Evolutionary conservation across 1,139 yeast genomes (phyloP), one percentile per base, ranked within the genome.

Genomic region (Kodamaea alishanica): DNA sequence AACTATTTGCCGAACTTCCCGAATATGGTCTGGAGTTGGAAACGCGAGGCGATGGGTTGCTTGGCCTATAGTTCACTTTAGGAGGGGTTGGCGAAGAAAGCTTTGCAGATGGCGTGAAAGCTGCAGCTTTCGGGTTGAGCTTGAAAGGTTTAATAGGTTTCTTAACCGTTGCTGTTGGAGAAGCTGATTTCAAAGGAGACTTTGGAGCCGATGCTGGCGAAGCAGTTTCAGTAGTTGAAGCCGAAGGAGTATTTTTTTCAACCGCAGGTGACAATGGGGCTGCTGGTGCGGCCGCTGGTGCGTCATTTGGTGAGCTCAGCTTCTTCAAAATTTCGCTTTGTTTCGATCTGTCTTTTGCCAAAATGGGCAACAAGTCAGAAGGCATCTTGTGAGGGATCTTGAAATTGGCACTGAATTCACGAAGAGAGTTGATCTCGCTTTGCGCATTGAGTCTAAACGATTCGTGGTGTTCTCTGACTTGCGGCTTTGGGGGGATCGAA

Each of bases 331-430:
- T 79, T 54, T 81, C 84, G 44, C 78, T 79, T 55, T 80, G 87
- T 54, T 79, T 81, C 24, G 61, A 58, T 54, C 78, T 80, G 52
- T 81, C 87, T 56, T 83, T 84, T 6, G 90, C 69, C 33, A 84
- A 67, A 28, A 85, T 82, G 4, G 95, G 92, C 45, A 84, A 70
- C 54, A 87, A 70, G 56, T 88, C 96, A 27, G 77, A 58, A 5
- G 96, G 96, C 53, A 82, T 72, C 45, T 79, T 79, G 47, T 79
- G 78, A 3, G 87, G 87, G 24, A 88, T 78, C 61, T 86, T 87
- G 61, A 86, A 86, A 50, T 77, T 84, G 37, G 87, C 89, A 37
- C 95, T 80, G 56, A 89, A 89, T 56, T 85, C 87, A 46, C 79
- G 81, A 42, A 88, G 69, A n/a, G 92, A 86, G 48, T 84, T 82